These are phyloP conservation scores for Rutstroemia sp. DNA, from an alignment of 2,329 filamentous ascomycete genomes.

Conservation along the genomic window DNA sequence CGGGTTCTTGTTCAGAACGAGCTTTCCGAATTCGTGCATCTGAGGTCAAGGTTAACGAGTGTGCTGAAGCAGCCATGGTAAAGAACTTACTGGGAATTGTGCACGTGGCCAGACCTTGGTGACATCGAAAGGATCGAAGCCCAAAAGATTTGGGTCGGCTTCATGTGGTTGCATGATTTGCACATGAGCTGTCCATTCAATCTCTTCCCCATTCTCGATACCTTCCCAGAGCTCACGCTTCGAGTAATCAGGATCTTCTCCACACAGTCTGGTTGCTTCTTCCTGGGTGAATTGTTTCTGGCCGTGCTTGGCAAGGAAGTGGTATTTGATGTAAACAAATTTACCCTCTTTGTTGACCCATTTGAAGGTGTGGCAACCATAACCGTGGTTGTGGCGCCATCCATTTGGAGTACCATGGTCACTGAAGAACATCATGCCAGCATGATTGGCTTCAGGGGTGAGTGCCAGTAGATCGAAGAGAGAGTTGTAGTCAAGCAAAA, in stretches of 20 bases:
- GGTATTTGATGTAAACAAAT: slow-evolving; percentile 46
- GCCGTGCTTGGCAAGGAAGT: slow-evolving; percentile 45
- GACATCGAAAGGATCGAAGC: slow-evolving; percentile 45
- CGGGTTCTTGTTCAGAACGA: slow-evolving; percentile 35
- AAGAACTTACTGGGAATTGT: slow-evolving; percentile 30
- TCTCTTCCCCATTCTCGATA: slow-evolving; percentile 43
- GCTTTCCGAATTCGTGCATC: slow-evolving; percentile 39
- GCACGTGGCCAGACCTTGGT: slow-evolving; percentile 47
- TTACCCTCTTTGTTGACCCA: slow-evolving; percentile 45
- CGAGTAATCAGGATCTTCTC: slow-evolving; percentile 38
- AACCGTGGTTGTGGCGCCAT: slow-evolving; percentile 47
- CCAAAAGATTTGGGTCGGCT: slow-evolving; percentile 42
- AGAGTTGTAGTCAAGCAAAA: slow-evolving; percentile 25
- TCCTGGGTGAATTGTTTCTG: slow-evolving; percentile 43
- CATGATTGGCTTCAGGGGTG: slow-evolving; percentile 46
- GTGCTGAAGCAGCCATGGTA: accelerated
- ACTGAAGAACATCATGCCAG: slow-evolving; percentile 51
- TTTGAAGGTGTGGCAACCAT: slow-evolving; percentile 48
- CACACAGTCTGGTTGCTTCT: slow-evolving; percentile 31
- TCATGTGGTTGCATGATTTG: slow-evolving; percentile 40
- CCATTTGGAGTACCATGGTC: slow-evolving; percentile 48
- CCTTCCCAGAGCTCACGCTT: slow-evolving; percentile 46
- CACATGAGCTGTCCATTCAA: slow-evolving; percentile 46
- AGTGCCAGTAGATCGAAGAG: slow-evolving; percentile 17
- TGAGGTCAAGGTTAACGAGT: background rate